Conservation (phyloP, 805 yeast species). For the Saccharomycopsis amapae region DNA sequence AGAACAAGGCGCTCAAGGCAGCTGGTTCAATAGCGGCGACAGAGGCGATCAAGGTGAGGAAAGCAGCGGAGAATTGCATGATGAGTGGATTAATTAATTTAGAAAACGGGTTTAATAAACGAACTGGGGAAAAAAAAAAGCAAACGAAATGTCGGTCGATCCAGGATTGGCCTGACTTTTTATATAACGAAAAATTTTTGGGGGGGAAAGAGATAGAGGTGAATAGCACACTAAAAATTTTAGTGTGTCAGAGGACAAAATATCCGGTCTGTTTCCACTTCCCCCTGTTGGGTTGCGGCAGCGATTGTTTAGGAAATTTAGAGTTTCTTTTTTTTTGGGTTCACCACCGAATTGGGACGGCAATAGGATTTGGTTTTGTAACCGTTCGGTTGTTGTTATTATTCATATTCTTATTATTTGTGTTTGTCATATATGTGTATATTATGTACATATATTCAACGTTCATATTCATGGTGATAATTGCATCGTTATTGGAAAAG, state of each 20-base stretch:
- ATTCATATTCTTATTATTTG: too few relatives aligned
- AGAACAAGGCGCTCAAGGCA: constrained; percentile 13
- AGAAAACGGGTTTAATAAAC: background rate
- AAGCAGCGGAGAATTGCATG: constrained; percentile 17
- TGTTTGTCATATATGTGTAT: too few relatives aligned
- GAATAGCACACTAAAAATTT: background rate
- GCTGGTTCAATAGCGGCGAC: constrained; percentile 18
- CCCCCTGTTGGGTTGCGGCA: too few relatives aligned
- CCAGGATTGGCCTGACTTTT: background rate
- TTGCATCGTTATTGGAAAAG: too few relatives aligned
- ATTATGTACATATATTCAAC: too few relatives aligned
- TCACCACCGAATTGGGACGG: too few relatives aligned
- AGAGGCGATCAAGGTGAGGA: constrained; percentile 13
- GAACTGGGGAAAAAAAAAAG: too few relatives aligned
- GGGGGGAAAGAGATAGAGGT: background rate
- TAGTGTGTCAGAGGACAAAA: background rate
- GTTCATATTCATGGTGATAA: too few relatives aligned
- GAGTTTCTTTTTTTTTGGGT: too few relatives aligned
- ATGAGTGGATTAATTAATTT: background rate
- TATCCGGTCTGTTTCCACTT: background rate
- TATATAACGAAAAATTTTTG: background rate
- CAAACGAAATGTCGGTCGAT: background rate
- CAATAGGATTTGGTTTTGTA: too few relatives aligned
- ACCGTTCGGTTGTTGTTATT: too few relatives aligned
- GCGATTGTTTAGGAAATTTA: too few relatives aligned